Evolutionary conservation across 768 basidiomycete species (phyloP).

Genomic region (Mycena leptocephala): DNA sequence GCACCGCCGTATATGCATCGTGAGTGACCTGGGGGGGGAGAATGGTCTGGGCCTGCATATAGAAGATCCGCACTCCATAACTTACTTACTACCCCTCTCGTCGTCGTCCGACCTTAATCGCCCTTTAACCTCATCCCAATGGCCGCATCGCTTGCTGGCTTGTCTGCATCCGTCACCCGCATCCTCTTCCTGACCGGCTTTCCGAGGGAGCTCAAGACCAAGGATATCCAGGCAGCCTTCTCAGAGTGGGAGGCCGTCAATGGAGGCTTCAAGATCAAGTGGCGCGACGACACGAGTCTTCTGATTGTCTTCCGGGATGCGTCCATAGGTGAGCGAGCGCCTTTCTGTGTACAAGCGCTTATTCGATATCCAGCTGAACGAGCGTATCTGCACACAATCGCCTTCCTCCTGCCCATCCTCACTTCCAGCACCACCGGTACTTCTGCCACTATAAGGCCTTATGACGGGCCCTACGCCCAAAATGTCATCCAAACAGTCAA

Average conservation of each 20-base stretch:
- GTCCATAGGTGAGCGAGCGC: slow-evolving; percentile 79
- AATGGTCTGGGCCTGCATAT: too few relatives aligned
- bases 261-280: slow-evolving; percentile 99
- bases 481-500: slow-evolving; percentile 88
- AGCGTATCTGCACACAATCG: slow-evolving; percentile 93
- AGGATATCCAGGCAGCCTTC: slow-evolving; percentile 95
- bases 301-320: slow-evolving; percentile 96
- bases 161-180: slow-evolving; percentile 96
- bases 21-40: too few relatives aligned
- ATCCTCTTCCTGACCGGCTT: slow-evolving; percentile 96
- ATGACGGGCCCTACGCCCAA: slow-evolving; percentile 96
- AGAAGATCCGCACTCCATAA: too few relatives aligned
- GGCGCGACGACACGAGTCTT: slow-evolving; percentile 97
- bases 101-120: slow-evolving; percentile 41
- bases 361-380: slow-evolving; percentile 81
- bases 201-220: slow-evolving; percentile 95
- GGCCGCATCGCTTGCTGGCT: slow-evolving; percentile 82
- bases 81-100: slow-evolving; percentile 37
- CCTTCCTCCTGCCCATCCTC: slow-evolving; percentile 83
- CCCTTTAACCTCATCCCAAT: slow-evolving; percentile 56
- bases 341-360: slow-evolving; percentile 2
- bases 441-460: slow-evolving; percentile 84
- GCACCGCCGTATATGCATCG: too few relatives aligned
- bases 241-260: slow-evolving; percentile 88
- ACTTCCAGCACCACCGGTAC: slow-evolving; percentile 68